Base-by-base conservation (phyloP, 106 monocot genomes). In the Chionographis japonica region DNA sequence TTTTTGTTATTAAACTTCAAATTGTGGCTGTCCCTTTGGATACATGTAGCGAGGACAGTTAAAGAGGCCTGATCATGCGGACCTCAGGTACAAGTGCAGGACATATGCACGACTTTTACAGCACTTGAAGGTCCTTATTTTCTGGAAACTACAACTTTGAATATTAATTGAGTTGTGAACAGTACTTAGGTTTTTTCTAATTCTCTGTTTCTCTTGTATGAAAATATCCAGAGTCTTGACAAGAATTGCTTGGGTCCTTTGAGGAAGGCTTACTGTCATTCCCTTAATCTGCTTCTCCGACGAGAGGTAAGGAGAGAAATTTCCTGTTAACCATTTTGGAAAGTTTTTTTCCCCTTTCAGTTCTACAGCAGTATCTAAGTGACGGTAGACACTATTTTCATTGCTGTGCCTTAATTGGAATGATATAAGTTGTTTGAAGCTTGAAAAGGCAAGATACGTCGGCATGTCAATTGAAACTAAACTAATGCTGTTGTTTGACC, bases 61-160 rank as follows among this genome's bases (percentile, higher is more conserved):
- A 75, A 98, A 98, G 68, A 85, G 97, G 63, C 97, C 97, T 63
- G 97, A 98, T 78, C 97, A 98, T 83, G 92, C 97, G 37, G 97
- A 98, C 61, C 76, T 98, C 68, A 89, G 97, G 65, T 98, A 92
- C 59, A 98, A 90, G 70, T 98, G 97, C 60, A 84, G 97, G 78
- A 98, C 92, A 12, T 98, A 98, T 77, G 97, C 97, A 68, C 72
- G 97, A 64, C 92, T 98, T 79, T 76, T 98, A 58, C 92, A 90
- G 69, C 97, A 98, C 65, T 77, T 98, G 58, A 98, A 98, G 92
- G 97, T 98, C 72, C 9, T 19, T 67, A 69, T 36, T 61, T 3
- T 37, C 52, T 37, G 40, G 51, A 36, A 43, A 65, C n/a, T 15
- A 6, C 39, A 42, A 12, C 7, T 54, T 27, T 13, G 13, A 39